A percentile compares a stretch with the other conserved stretches of the same genome.
Conservation (phyloP, 352 stramenopile genomes). For the Hyaloperonospora arabidopsidis region DNA sequence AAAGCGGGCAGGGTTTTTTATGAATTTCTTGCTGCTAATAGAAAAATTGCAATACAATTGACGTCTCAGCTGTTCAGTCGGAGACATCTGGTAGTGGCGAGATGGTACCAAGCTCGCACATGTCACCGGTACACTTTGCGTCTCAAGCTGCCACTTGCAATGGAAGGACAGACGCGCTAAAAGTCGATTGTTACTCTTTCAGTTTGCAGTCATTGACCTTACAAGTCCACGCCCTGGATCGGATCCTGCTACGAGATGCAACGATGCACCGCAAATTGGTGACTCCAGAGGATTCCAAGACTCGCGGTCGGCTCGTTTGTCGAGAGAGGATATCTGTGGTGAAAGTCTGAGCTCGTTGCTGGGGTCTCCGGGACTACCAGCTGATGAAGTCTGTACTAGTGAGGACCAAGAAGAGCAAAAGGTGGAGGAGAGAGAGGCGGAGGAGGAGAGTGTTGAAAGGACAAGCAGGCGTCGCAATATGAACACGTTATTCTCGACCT, state of each 20-base stretch:
- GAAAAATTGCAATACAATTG: slow-evolving; percentile 6
- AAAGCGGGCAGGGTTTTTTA: neutral
- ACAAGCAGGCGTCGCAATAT: slow-evolving; percentile 10
- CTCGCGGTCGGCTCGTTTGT: neutral
- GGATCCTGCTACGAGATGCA: slow-evolving; percentile 2
- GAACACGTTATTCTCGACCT: slow-evolving; percentile 8
- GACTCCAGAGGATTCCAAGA: slow-evolving; percentile 6
- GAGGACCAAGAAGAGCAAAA: slow-evolving; percentile 26
- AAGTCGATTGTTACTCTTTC: slow-evolving; percentile 1
- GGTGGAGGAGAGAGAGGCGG: slow-evolving; percentile 15
- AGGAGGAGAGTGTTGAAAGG: neutral
- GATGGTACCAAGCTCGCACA: slow-evolving; percentile 11
- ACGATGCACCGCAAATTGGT: slow-evolving; percentile 7
- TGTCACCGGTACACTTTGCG: slow-evolving; percentile 13
- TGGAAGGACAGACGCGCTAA: slow-evolving; percentile 1
- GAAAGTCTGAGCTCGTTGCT: slow-evolving; percentile 44
- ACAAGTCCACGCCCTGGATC: slow-evolving; percentile 30
- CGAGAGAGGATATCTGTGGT: slow-evolving; percentile 41
- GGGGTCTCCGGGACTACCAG: slow-evolving; percentile 12
- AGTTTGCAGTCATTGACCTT: slow-evolving; percentile 49
- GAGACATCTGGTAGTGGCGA: slow-evolving; percentile 7
- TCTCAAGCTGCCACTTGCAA: neutral
- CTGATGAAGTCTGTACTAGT: slow-evolving; percentile 2
- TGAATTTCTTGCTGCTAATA: neutral
- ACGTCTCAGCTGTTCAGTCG: slow-evolving; percentile 2